phyloP scores from a whole-genome alignment of 495 filamentous ascomycete species.

The Penicillium mononematosum region DNA sequence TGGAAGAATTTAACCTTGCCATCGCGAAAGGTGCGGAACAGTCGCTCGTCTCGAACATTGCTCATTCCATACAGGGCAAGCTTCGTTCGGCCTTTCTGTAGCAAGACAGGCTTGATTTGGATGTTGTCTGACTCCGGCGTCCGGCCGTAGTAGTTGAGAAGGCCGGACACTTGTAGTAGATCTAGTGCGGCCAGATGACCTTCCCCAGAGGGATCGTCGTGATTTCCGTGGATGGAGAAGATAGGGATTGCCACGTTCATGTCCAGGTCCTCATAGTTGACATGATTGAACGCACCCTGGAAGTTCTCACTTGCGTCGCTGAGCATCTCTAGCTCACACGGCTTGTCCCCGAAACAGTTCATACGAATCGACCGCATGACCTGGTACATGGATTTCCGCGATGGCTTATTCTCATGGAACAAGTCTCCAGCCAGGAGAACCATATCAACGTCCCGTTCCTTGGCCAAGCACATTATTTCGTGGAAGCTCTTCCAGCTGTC shows the following conservation, averaged over 20 bases:
- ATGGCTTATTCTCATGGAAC: conserved; percentile 98
- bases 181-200: conserved; percentile 88
- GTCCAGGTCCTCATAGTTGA: conserved; percentile 96
- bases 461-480: conserved; percentile 90
- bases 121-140: conserved; percentile 92
- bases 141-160: conserved; percentile 95
- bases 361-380: conserved; percentile 90
- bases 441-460: conserved; percentile 91
- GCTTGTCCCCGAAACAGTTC: conserved; percentile 92
- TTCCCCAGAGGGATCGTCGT: conserved; percentile 95
- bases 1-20: conserved; percentile 91
- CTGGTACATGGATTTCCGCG: conserved; percentile 93
- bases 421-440: conserved; percentile 90
- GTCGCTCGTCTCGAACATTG: conserved; percentile 92
- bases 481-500: conserved; percentile 97
- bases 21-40: conserved; percentile 90
- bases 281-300: conserved; percentile 78
- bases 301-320: conserved; percentile 90
- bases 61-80: conserved; percentile 93
- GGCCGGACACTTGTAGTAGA: conserved; percentile 82
- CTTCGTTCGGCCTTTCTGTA: conserved; percentile 94
- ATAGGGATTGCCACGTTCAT: conserved; percentile 98
- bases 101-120: conserved; percentile 79
- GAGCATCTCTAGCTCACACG: conserved; percentile 92
- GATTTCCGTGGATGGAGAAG: conserved; percentile 98